phyloP scores from a whole-genome alignment of 2,329 filamentous ascomycete genomes.

The Juglanconis oblonga region DNA sequence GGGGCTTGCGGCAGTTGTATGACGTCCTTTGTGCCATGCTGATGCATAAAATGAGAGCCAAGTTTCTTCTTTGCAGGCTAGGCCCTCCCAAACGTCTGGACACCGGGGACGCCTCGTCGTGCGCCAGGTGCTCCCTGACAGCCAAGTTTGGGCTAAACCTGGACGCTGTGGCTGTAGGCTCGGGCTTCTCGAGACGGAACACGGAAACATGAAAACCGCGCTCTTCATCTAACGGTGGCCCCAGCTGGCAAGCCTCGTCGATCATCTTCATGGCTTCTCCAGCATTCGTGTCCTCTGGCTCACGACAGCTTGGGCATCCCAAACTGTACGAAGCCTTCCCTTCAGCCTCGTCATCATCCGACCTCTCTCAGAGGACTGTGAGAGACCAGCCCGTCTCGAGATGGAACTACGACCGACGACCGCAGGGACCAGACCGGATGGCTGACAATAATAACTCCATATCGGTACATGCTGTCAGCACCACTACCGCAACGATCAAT shows the following conservation, averaged over 20 bases:
- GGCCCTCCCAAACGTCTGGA: background rate
- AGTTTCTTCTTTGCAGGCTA: background rate
- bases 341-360: conserved; percentile 8
- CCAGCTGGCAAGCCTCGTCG: background rate
- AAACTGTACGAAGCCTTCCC: background rate
- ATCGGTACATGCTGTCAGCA: background rate
- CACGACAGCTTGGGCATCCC: background rate
- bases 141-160: background rate
- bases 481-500: background rate
- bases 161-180: background rate
- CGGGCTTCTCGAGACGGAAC: background rate
- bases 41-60: conserved; percentile 8
- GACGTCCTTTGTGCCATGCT: conserved; percentile 4
- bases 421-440: background rate
- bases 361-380: background rate
- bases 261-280: background rate
- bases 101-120: background rate
- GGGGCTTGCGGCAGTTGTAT: background rate
- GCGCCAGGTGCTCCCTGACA: background rate
- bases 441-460: conserved; percentile 7
- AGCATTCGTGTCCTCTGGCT: background rate
- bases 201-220: too few species aligned
- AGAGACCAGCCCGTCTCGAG: background rate
- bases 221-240: background rate
- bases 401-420: background rate